phyloP scores from a whole-genome alignment of 176 grass and related monocot genomes.

The Avena sativa region DNA sequence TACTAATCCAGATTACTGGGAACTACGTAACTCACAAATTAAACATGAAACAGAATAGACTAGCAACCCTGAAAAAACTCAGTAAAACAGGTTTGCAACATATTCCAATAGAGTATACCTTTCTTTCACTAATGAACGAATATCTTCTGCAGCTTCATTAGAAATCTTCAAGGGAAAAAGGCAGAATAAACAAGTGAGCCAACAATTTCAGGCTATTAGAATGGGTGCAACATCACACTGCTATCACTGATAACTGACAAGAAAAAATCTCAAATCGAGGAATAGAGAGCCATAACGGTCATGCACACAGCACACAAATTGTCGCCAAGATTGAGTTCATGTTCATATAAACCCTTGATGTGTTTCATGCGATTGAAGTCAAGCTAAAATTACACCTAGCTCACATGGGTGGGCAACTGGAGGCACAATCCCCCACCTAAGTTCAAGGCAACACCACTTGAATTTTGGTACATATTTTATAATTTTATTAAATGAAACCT shows the following conservation, averaged over 20 bases:
- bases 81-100: conserved; percentile 24
- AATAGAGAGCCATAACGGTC: not conserved
- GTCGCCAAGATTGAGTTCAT: conserved; percentile 19
- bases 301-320: conserved; percentile 35
- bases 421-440: conserved; percentile 18
- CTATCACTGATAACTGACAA: not conserved
- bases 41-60: conserved; percentile 34
- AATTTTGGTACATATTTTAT: not conserved
- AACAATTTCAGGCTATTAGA: conserved; percentile 26
- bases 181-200: conserved; percentile 36
- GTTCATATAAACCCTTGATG: conserved; percentile 25
- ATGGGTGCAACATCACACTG: conserved; percentile 26
- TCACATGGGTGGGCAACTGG: conserved; percentile 2
- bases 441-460: not conserved
- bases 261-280: conserved; percentile 23
- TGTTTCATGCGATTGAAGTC: not conserved
- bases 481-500: not conserved
- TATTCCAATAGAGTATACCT: conserved; percentile 57
- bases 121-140: conserved; percentile 83
- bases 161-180: conserved; percentile 71
- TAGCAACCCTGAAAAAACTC: conserved; percentile 15
- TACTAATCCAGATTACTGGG: conserved; percentile 18
- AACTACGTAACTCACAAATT: not conserved
- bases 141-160: conserved; percentile 77
- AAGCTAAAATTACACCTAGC: not conserved